Conservation (phyloP, 148 eudicot species). For the Chenopodium berlandieri region DNA sequence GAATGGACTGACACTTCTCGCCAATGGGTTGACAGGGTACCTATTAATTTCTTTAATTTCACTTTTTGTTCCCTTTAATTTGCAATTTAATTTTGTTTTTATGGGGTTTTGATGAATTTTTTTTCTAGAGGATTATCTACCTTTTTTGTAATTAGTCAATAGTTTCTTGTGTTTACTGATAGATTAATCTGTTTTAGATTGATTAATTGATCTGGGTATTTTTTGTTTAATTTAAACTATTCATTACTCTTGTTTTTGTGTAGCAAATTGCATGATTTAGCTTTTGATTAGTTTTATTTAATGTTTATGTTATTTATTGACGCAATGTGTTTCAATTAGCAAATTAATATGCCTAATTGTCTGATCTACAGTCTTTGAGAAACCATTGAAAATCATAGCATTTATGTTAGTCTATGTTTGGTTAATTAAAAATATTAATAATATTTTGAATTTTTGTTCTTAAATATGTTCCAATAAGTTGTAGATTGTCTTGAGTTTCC, state of each 20-base stretch:
- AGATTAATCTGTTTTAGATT: slow-evolving; percentile 1
- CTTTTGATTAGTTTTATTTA: background rate
- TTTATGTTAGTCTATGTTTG: background rate
- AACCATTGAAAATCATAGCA: background rate
- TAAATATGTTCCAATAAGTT: background rate
- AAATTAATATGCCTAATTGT: background rate
- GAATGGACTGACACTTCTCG: slow-evolving; percentile 68
- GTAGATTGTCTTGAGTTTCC: background rate
- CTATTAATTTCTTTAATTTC: background rate
- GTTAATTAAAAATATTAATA: background rate
- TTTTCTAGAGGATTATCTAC: background rate
- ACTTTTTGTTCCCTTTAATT: background rate
- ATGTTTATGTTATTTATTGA: no score
- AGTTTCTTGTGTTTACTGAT: background rate
- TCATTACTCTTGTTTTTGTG: background rate
- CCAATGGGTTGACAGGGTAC: slow-evolving; percentile 74
- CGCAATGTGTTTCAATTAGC: background rate
- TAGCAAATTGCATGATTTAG: no score
- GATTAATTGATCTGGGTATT: slow-evolving; percentile 23
- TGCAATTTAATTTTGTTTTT: background rate
- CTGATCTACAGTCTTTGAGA: background rate
- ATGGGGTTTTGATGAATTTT: background rate
- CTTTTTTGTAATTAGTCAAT: background rate
- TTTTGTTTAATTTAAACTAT: background rate
- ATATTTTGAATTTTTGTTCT: background rate